These are phyloP conservation scores for Alloascoidea hylecoeti DNA, from an alignment of 805 yeast species.

Conservation along the genomic window DNA sequence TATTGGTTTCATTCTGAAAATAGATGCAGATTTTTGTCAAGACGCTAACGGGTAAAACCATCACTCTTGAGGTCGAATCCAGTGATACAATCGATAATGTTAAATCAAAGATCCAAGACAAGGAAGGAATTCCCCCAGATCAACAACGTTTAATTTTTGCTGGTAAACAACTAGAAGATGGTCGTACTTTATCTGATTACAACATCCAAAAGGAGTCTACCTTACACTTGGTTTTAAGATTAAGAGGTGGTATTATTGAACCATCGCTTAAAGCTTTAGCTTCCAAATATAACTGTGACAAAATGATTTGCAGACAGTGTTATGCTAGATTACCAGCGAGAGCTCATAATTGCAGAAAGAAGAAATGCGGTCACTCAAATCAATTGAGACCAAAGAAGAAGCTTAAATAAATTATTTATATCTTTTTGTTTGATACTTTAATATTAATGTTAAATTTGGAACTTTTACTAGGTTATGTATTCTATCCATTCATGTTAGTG, in stretches of 20 bases:
- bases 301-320: conserved; percentile 86
- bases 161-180: conserved; percentile 61
- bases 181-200: conserved; percentile 59
- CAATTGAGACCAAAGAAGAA: conserved; percentile 95
- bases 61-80: conserved; percentile 45
- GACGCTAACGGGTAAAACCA: conserved; percentile 48
- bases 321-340: conserved; percentile 95
- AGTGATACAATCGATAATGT: conserved; percentile 50
- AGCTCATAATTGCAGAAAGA: conserved; percentile 96
- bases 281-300: conserved; percentile 88
- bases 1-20: too few relatives aligned
- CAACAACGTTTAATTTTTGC: conserved; percentile 60
- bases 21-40: conserved; percentile 42
- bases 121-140: conserved; percentile 62
- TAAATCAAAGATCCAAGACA: conserved; percentile 52
- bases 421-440: too few relatives aligned
- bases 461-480: too few relatives aligned
- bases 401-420: conserved; percentile 50
- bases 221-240: conserved; percentile 54
- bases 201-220: conserved; percentile 64
- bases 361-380: conserved; percentile 94
- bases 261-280: conserved; percentile 87
- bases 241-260: conserved; percentile 82
- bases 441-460: too few relatives aligned
- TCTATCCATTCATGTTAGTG: too few relatives aligned